phyloP scores from a whole-genome alignment of 441 rosid genomes.

The Populus hybrid region DNA sequence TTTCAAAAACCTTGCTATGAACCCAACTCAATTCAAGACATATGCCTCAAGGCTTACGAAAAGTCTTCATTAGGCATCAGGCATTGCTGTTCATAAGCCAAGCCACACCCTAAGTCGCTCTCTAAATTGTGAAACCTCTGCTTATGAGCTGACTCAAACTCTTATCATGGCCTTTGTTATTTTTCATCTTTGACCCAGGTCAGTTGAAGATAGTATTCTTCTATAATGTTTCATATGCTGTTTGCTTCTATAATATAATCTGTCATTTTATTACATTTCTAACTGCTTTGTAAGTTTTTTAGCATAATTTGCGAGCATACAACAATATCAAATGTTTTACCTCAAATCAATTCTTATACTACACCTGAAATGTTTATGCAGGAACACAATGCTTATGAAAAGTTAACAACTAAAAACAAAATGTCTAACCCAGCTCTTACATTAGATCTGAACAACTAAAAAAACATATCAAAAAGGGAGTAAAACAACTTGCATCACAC shows the following conservation, averaged over 20 bases:
- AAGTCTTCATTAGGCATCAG: not conserved
- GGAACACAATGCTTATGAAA: not conserved
- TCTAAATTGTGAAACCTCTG: not conserved
- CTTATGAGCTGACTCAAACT: not conserved
- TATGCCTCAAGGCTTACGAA: not conserved
- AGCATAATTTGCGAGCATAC: not conserved
- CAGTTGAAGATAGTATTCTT: not conserved
- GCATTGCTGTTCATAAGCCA: not conserved
- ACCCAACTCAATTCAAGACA: not conserved
- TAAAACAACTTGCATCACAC: not conserved
- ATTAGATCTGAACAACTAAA: not conserved
- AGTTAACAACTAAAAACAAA: not conserved
- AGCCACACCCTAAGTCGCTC: not conserved
- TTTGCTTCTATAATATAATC: not conserved
- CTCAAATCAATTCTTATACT: not conserved
- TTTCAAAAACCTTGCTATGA: not conserved
- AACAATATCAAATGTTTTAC: not conserved
- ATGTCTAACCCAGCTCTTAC: not conserved
- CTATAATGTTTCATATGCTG: not conserved
- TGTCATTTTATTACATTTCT: not conserved
- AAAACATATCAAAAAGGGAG: not conserved
- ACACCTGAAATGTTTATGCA: not conserved
- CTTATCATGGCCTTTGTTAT: no score
- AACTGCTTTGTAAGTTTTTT: not conserved
- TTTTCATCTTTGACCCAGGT: not conserved